These are phyloP conservation scores for Naganishia vaughanmartiniae DNA, from an alignment of 768 basidiomycete genomes.

Conservation along the genomic window DNA sequence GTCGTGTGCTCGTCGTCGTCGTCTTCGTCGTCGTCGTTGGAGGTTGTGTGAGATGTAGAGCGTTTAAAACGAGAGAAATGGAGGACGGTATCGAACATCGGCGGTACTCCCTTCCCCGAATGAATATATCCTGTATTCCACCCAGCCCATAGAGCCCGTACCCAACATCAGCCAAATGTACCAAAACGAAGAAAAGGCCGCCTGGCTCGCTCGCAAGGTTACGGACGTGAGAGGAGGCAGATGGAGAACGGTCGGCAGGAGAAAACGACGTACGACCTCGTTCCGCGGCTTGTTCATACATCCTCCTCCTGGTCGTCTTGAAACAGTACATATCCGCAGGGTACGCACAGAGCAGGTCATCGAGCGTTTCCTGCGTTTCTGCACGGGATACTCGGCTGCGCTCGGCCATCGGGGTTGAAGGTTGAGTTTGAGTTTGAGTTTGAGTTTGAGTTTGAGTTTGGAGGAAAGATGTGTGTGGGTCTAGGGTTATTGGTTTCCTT, in stretches of 20 bases:
- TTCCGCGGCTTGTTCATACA: neutral
- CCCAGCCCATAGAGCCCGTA: too few relatives aligned
- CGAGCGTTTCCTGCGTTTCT: neutral
- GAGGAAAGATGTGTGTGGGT: neutral
- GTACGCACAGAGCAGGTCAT: neutral
- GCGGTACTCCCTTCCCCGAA: too few relatives aligned
- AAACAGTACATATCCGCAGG: conserved; percentile 10
- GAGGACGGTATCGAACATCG: conserved; percentile 14
- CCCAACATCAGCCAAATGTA: too few relatives aligned
- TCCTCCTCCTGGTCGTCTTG: neutral
- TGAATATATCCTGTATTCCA: too few relatives aligned
- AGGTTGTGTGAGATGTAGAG: too few relatives aligned
- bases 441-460: neutral
- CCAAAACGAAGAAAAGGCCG: too few relatives aligned
- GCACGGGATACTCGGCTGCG: too few relatives aligned
- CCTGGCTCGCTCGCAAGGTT: too few relatives aligned
- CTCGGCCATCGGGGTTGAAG: too few relatives aligned
- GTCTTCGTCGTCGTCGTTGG: neutral
- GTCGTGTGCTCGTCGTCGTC: neutral
- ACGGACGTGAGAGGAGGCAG: neutral
- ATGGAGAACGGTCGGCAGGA: neutral
- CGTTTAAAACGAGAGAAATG: neutral
- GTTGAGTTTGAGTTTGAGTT: neutral
- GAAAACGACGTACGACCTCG: neutral
- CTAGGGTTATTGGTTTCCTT: conserved; percentile 4